These are phyloP conservation scores for Kodamaea anthophila DNA, from an alignment of 1,139 yeast species.

Conservation along the genomic window DNA sequence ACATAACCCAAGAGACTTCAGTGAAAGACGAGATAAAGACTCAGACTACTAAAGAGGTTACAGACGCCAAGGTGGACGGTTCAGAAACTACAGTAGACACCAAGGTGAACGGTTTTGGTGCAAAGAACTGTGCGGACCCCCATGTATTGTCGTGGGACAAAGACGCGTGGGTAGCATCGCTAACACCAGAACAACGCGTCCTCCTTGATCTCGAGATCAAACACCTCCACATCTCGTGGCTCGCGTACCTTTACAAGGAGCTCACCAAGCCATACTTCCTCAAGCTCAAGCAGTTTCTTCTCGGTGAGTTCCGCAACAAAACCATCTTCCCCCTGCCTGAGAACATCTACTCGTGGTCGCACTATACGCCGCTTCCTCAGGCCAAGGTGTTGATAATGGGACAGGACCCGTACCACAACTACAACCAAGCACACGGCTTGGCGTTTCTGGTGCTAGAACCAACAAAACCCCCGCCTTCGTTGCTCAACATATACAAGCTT, in stretches of 20 bases:
- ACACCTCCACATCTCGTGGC: slow-evolving; percentile 75
- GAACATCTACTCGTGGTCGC: slow-evolving; percentile 91
- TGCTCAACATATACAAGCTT: slow-evolving; percentile 81
- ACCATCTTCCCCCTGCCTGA: slow-evolving; percentile 70
- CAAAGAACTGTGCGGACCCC: no score
- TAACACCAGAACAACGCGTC: slow-evolving; percentile 47
- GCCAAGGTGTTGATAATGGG: slow-evolving; percentile 83
- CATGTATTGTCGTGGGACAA: no score
- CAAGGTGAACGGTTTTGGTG: no score
- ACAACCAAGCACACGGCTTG: slow-evolving; percentile 91
- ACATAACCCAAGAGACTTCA: no score
- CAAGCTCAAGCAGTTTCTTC: slow-evolving; percentile 58
- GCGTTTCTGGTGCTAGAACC: slow-evolving; percentile 90
- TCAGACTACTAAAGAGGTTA: background rate
- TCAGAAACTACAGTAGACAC: background rate
- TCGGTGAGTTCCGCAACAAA: slow-evolving; percentile 22
- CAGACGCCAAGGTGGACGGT: slow-evolving; percentile 1
- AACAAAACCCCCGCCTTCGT: slow-evolving; percentile 83
- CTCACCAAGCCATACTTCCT: slow-evolving; percentile 82
- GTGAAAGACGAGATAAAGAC: slow-evolving; percentile 1
- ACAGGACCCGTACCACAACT: slow-evolving; percentile 94
- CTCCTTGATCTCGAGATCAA: slow-evolving; percentile 63
- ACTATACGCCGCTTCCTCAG: slow-evolving; percentile 68
- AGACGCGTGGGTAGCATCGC: slow-evolving; percentile 44
- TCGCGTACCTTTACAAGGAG: slow-evolving; percentile 60